Conservation (phyloP, 225 moss, liverwort and hornwort species). For the Sphagnum contortum region DNA sequence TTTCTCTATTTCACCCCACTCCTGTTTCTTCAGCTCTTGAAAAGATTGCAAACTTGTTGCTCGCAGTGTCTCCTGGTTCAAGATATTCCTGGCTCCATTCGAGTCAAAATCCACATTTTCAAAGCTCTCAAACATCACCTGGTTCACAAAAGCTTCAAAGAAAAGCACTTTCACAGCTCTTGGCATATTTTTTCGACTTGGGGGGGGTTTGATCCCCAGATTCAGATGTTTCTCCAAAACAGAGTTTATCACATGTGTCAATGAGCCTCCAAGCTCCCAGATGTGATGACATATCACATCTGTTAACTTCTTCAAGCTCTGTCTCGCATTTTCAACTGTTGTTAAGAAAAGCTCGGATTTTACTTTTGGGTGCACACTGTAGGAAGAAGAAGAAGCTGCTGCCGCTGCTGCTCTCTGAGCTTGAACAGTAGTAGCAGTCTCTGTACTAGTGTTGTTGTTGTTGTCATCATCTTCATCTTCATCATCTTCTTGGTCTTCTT, state of each 20-base stretch:
- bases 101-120: slow-evolving; percentile 42
- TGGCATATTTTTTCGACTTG: slow-evolving; percentile 7
- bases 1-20: slow-evolving; percentile 28
- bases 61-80: slow-evolving; percentile 26
- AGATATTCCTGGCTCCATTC: slow-evolving; percentile 27
- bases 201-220: slow-evolving; percentile 6
- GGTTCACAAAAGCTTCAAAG: slow-evolving; percentile 44
- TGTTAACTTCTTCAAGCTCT: slow-evolving; percentile 20
- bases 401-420: slow-evolving; percentile 4
- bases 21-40: slow-evolving; percentile 21
- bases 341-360: slow-evolving; percentile 30
- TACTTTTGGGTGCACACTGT: slow-evolving; percentile 13
- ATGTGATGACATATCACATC: slow-evolving; percentile 37
- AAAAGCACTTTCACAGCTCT: slow-evolving; percentile 36
- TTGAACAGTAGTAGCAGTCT: not conserved
- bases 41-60: slow-evolving; percentile 25
- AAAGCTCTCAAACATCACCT: slow-evolving; percentile 52
- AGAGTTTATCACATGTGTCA: slow-evolving; percentile 31
- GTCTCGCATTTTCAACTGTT: slow-evolving; percentile 17
- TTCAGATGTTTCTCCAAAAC: slow-evolving; percentile 32
- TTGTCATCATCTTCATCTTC: too few relatives aligned
- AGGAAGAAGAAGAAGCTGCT: not conserved
- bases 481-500: too few relatives aligned
- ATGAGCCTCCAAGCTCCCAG: slow-evolving; percentile 36
- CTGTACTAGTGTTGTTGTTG: slow-evolving; percentile 21